These are phyloP conservation scores for Xerocomus amazonicus DNA, from an alignment of 1,284 basidiomycete genomes.

Conservation along the genomic window DNA sequence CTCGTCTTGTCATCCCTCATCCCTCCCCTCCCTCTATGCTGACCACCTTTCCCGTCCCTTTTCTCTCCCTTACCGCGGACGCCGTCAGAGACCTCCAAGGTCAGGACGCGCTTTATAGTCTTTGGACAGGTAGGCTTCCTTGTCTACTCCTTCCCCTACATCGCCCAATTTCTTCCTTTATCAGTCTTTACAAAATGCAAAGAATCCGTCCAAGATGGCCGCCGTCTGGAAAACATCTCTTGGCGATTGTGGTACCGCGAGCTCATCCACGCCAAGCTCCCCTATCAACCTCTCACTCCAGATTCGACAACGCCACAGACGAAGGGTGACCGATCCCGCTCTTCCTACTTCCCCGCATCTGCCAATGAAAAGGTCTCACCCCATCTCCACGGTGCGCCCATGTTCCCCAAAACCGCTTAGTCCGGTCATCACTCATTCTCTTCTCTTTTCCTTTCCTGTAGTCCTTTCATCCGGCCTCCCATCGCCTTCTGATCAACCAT, in stretches of 20 bases:
- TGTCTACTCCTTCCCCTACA: neutral
- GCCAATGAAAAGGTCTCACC: constrained; percentile 13
- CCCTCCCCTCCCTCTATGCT: constrained; percentile 38
- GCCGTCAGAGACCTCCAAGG: constrained; percentile 64
- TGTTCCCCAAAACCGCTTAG: constrained; percentile 10
- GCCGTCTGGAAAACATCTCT: constrained; percentile 78
- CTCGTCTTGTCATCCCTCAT: neutral
- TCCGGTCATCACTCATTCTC: constrained; percentile 14
- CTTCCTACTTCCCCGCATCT: constrained; percentile 24
- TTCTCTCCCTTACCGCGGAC: constrained; percentile 61
- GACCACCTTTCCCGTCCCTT: constrained; percentile 51
- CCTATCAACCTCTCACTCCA: constrained; percentile 32
- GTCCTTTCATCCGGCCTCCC: constrained; percentile 23
- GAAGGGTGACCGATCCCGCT: constrained; percentile 15
- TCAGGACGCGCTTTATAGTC: constrained; percentile 54
- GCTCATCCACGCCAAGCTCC: constrained; percentile 36
- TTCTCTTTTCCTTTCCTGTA: constrained; percentile 19
- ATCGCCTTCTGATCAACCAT: constrained; percentile 31
- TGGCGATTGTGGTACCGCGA: constrained; percentile 84
- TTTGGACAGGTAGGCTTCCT: constrained; percentile 56
- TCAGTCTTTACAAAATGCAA: constrained; percentile 84
- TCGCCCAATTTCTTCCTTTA: constrained; percentile 13
- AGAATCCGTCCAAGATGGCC: constrained; percentile 71
- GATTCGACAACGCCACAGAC: constrained; percentile 30
- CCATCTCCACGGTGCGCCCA: constrained; percentile 19